phyloP scores from a whole-genome alignment of 352 stramenopile species.

The Phytopythium mirpurense region DNA sequence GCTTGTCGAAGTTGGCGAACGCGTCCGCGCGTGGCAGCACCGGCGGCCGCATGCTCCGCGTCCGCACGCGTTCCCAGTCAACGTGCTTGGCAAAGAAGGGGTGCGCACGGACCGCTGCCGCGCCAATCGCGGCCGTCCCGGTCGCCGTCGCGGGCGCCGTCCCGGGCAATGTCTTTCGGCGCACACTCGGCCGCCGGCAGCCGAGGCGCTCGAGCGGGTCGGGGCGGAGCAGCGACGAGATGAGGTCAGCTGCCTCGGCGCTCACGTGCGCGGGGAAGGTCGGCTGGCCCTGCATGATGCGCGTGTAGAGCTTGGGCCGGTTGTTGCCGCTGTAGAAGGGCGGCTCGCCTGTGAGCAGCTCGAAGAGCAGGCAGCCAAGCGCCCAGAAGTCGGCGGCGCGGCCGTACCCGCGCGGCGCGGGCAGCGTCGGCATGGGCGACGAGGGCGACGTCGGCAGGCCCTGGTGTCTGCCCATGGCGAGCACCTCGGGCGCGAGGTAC shows the following conservation, averaged over 20 bases:
- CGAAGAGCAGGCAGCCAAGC: slow-evolving; percentile 82
- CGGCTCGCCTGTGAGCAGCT: slow-evolving; percentile 86
- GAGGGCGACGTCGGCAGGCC: slow-evolving; percentile 8
- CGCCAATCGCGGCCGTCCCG: neutral
- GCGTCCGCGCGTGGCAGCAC: slow-evolving; percentile 61
- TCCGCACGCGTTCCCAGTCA: slow-evolving; percentile 46
- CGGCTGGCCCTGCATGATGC: slow-evolving; percentile 43
- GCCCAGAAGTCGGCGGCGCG: slow-evolving; percentile 90
- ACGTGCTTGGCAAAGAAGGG: slow-evolving; percentile 66
- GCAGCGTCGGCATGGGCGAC: neutral
- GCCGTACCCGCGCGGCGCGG: slow-evolving; percentile 55
- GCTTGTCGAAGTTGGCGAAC: slow-evolving; percentile 81
- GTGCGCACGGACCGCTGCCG: slow-evolving; percentile 53
- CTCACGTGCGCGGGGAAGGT: slow-evolving; percentile 52
- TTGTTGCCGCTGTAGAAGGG: slow-evolving; percentile 80
- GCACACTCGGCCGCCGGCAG: slow-evolving; percentile 18
- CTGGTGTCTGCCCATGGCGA: slow-evolving; percentile 38
- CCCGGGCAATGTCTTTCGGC: neutral
- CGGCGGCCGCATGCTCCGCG: slow-evolving; percentile 22
- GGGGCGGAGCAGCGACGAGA: slow-evolving; percentile 38
- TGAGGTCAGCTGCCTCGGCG: slow-evolving; percentile 41
- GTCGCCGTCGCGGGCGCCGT: neutral
- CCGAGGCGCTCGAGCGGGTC: slow-evolving; percentile 61
- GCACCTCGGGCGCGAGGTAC: slow-evolving; percentile 81
- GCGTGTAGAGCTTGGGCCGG: slow-evolving; percentile 48